Evolutionary conservation across 352 stramenopile genomes (phyloP), one percentile per base, ranked within the genome.

Genomic region (Phytopythium kandeliae): DNA sequence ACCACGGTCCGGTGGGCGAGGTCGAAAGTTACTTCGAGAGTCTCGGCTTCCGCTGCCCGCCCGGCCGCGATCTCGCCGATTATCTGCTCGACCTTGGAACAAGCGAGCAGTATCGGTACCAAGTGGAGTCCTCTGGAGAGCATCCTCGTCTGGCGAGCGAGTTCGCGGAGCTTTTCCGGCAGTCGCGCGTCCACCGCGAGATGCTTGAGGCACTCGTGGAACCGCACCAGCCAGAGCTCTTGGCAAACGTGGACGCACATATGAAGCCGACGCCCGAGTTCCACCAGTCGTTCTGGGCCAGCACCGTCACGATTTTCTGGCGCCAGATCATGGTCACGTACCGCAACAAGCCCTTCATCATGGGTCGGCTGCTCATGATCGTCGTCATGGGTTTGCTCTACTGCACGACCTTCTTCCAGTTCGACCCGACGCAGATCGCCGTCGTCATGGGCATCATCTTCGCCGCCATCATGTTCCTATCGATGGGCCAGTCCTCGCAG

Each of bases 401-500:
- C 57, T 60, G 59, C 21, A 67, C 45, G 6, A 40, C 44, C 44
- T 50, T 40, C 44, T 50, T 19, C 30, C 28, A 50, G 28, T 28
- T 50, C 28, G 28, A 62, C 67, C 45, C 79, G 4, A 65, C 33
- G 3, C 60, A 78, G 38, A 62, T 71, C 28, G 66, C 81, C 26
- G 58, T 79, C 16, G 58, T 89, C 10, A 66, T 96, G 45, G 85
- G 89, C 31, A 69, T 95, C 35, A 59, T 96, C 8, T 97, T 96
- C 47, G 63, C 79, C 40, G 66, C 59, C n/a, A 67, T 92, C 12
- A 66, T 97, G 36, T 52, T 52, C 46, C 34, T 52, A 21, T 44
- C 33, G 21, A 33, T 52, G 17, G 33, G 46, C 16, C 46, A 52
- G 33, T n/a, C 88, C 43, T 38, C 75, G 15, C 64, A 77, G 35